These are phyloP conservation scores for Corylus heterophylla DNA, from an alignment of 306 rosid species.

Conservation along the genomic window DNA sequence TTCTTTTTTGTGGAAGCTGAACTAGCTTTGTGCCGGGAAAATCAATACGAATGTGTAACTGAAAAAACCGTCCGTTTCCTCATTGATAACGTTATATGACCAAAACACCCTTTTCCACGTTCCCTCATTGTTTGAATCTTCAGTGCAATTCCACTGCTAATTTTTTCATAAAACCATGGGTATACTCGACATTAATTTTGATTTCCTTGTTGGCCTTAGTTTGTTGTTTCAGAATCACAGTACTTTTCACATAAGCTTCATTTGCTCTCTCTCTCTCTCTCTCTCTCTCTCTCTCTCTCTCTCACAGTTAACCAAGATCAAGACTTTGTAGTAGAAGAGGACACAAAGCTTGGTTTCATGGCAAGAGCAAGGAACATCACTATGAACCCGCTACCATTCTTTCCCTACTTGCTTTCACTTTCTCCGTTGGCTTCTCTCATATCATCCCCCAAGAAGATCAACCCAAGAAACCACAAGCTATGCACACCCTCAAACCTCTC, in stretches of 20 bases:
- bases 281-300: background rate
- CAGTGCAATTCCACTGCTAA: too few relatives aligned
- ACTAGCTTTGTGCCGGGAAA: slow-evolving; percentile 29
- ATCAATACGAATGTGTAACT: background rate
- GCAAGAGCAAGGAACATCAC: slow-evolving; percentile 41
- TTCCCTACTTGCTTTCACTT: slow-evolving; percentile 35
- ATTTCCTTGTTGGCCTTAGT: background rate
- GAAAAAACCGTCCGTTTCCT: slow-evolving; percentile 1
- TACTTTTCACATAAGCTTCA: background rate
- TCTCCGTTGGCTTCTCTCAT: slow-evolving; percentile 31
- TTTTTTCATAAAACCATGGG: background rate
- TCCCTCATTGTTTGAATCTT: background rate
- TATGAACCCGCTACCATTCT: slow-evolving; percentile 32
- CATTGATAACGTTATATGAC: background rate
- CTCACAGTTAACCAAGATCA: background rate
- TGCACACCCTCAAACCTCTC: slow-evolving; percentile 16
- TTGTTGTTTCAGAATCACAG: background rate
- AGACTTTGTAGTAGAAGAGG: background rate
- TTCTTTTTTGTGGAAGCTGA: background rate
- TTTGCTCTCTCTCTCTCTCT: background rate
- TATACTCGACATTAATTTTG: background rate
- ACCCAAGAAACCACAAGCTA: slow-evolving; percentile 24
- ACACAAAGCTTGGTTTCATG: slow-evolving; percentile 24
- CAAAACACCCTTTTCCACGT: slow-evolving; percentile 10
- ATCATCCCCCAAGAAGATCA: slow-evolving; percentile 29